Base-by-base conservation (phyloP, 805 yeast species). In the Kodamaea kaohsiungensis region DNA sequence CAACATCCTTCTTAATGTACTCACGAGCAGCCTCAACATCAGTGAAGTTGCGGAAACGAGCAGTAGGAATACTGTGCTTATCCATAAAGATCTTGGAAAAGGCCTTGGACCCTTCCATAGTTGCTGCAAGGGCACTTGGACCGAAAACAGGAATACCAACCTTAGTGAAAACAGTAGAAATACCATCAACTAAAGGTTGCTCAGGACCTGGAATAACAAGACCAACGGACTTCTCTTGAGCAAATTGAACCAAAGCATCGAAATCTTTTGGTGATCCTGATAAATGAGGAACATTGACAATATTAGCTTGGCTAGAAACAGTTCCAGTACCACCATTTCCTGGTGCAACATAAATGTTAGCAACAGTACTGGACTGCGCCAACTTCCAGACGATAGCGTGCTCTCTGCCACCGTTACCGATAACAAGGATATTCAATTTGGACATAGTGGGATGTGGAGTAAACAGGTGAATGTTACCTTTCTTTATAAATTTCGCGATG, bases 401-500 rank as follows among this genome's bases (percentile, higher is more conserved):
- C 74, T 95, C 99, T 79, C 99, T 91, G 62, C 99, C 99, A 69
- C 99, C 99, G 75, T 89, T 91, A 65, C 99, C 99, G 62, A 95
- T 82, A 60, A 95, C 86, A 57, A 95, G 84, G 61, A 95, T 73
- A 69, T 88, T 90, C 55, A 71, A 66, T 55, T 53, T 55, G 10
- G 53, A 46, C 53, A 51, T 49, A 22, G 46, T 48, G 30, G 37
- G 46, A 19, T 38, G 42, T 17, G 19, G 48, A 48, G 42, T 51
- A 35, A 35, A 22, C 30, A 18, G 17, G 33, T 37, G 33, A 30
- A 46, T 27, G 42, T 37, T 22, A 13, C 43, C 48, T 30, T 27
- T 51, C 47, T 42, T 9, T 43, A 42, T 35, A 51, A 33, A 35
- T 37, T 51, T 51, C 37, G 53, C 53, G 53, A 50, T 50, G 53